phyloP scores from a whole-genome alignment of 257 asterid genomes.

The Buddleja alternifolia region DNA sequence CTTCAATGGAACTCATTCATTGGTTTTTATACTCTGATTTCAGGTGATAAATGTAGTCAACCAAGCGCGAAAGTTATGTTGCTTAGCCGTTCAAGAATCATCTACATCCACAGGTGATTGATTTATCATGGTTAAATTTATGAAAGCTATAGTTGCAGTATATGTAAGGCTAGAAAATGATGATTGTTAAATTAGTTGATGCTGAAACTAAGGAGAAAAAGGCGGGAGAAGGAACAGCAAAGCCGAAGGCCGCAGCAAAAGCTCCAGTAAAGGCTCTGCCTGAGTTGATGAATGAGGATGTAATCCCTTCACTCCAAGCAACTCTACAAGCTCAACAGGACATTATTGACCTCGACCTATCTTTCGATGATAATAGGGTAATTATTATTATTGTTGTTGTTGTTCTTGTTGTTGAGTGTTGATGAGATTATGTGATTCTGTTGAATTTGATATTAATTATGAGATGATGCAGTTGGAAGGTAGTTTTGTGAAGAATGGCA shows the following conservation, averaged over 20 bases:
- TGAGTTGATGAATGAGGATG: constrained; percentile 79
- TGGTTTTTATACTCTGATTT: neutral
- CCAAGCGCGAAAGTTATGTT: constrained; percentile 29
- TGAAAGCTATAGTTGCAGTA: neutral
- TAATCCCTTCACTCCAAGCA: constrained; percentile 68
- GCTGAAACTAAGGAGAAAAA: constrained; percentile 65
- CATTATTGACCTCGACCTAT: constrained; percentile 52
- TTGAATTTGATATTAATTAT: neutral
- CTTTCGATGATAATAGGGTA: constrained; percentile 65
- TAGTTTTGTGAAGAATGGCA: constrained; percentile 68
- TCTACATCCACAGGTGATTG: constrained; percentile 42
- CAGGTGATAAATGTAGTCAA: constrained; percentile 36
- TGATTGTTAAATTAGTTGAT: constrained; percentile 56
- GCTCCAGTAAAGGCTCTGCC: constrained; percentile 71
- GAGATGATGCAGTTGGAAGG: constrained; percentile 70
- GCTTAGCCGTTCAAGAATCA: constrained; percentile 51
- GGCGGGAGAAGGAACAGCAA: constrained; percentile 35
- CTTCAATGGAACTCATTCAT: neutral
- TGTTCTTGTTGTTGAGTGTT: too few species aligned
- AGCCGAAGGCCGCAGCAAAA: constrained; percentile 63
- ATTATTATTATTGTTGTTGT: constrained; percentile 2
- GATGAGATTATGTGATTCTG: neutral
- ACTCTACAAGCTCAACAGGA: constrained; percentile 66
- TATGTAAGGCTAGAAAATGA: neutral
- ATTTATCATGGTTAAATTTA: neutral